Conservation (phyloP, 2,329 filamentous ascomycete genomes). For the Diaporthe amygdali region DNA sequence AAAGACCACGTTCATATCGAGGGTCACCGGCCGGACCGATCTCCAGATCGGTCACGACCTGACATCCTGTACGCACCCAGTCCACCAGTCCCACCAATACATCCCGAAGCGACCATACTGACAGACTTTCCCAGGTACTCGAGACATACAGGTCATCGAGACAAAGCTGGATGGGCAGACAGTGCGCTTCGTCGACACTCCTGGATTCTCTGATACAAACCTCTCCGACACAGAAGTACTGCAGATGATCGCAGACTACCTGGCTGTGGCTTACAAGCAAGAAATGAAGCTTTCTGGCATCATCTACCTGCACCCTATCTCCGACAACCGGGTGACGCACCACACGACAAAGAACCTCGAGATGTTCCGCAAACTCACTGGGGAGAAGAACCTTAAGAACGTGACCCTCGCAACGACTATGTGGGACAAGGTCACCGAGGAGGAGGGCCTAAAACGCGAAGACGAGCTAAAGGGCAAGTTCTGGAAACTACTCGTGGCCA, state of each 20-base stretch:
- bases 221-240: constrained; percentile 50
- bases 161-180: constrained; percentile 33
- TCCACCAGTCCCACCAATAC: neutral
- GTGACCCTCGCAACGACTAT: constrained; percentile 49
- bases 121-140: constrained; percentile 32
- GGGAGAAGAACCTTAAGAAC: constrained; percentile 42
- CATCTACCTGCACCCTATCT: constrained; percentile 52
- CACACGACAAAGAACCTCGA: constrained; percentile 44
- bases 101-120: neutral
- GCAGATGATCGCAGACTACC: constrained; percentile 44
- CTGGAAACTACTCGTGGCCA: constrained; percentile 39
- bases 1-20: constrained; percentile 44
- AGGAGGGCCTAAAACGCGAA: constrained; percentile 33
- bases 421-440: constrained; percentile 43
- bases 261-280: constrained; percentile 37
- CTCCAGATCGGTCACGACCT: constrained; percentile 40
- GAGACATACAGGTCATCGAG: constrained; percentile 35
- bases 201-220: constrained; percentile 52
- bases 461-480: constrained; percentile 42
- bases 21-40: constrained; percentile 36
- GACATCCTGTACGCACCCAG: constrained; percentile 34
- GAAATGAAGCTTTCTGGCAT: constrained; percentile 45
- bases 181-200: constrained; percentile 48
- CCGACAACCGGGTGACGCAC: constrained; percentile 44
- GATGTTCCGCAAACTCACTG: constrained; percentile 51